A percentile compares a stretch with the other conserved stretches of the same genome.
These are phyloP conservation scores for Trichoderma cornu-damae DNA, from an alignment of 2,329 filamentous ascomycete genomes.

Conservation along the genomic window DNA sequence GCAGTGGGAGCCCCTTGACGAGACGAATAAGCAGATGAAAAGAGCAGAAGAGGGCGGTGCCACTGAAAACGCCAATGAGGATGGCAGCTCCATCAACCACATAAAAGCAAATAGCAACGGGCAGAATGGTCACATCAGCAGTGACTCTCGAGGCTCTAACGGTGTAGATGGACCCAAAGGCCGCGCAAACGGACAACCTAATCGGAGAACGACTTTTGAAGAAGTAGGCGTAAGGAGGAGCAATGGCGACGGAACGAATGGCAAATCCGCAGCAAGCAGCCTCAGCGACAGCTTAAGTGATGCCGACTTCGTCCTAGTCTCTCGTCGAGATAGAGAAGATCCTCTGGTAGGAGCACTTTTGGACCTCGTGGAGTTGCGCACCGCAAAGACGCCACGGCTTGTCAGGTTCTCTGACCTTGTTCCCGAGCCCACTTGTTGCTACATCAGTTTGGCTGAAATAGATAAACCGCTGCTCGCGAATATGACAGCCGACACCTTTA, in stretches of 20 bases:
- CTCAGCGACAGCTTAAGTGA: conserved; percentile 10
- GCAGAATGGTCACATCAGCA: conserved; percentile 9
- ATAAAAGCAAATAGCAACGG: conserved; percentile 3
- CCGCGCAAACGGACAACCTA: neutral
- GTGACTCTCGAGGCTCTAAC: neutral
- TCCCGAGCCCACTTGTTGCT: conserved; percentile 22
- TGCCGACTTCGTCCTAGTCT: conserved; percentile 25
- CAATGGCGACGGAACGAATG: neutral
- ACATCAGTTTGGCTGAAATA: conserved; percentile 42
- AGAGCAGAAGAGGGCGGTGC: neutral
- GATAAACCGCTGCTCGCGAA: conserved; percentile 40
- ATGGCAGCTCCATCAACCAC: neutral
- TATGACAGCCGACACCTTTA: conserved; percentile 37
- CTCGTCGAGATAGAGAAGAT: conserved; percentile 21
- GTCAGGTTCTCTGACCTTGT: conserved; percentile 21
- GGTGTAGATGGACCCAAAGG: neutral
- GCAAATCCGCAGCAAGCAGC: neutral
- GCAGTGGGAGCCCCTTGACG: conserved; percentile 38
- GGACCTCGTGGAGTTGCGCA: conserved; percentile 23
- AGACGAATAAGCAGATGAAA: conserved; percentile 19
- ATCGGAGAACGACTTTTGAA: neutral
- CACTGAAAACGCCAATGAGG: neutral
- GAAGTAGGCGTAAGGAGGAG: neutral
- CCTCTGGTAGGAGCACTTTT: conserved; percentile 23
- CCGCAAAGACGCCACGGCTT: conserved; percentile 22